These are phyloP conservation scores for Porcisia hertigi DNA, from an alignment of 208 protist genomes.

Conservation along the genomic window DNA sequence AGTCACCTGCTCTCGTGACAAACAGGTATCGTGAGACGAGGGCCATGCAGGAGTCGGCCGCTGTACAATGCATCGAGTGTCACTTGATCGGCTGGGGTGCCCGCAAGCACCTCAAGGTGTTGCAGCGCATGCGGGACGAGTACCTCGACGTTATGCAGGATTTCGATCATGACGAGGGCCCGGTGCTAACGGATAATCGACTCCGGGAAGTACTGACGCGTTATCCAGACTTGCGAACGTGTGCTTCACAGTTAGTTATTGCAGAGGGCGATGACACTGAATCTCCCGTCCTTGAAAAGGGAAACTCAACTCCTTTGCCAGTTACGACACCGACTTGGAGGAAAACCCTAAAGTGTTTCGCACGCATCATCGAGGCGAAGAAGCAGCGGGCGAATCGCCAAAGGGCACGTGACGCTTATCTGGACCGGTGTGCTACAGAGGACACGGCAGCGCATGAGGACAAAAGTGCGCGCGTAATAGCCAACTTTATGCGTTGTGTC, in stretches of 20 bases:
- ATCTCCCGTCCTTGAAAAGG: neutral
- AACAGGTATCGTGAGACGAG: slow-evolving; percentile 9
- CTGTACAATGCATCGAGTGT: slow-evolving; percentile 14
- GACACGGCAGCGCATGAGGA: slow-evolving; percentile 16
- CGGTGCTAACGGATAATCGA: slow-evolving; percentile 9
- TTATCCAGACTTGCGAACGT: slow-evolving; percentile 6
- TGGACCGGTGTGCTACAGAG: slow-evolving; percentile 13
- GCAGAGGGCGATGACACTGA: neutral
- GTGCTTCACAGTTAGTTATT: neutral
- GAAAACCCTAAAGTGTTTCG: slow-evolving; percentile 9
- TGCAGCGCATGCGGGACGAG: slow-evolving; percentile 22
- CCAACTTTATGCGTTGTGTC: slow-evolving; percentile 25
- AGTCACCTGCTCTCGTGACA: neutral
- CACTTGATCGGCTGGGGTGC: slow-evolving; percentile 7
- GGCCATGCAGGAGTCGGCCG: slow-evolving; percentile 14
- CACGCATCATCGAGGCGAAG: slow-evolving; percentile 19
- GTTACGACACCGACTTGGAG: neutral
- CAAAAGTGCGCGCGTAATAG: slow-evolving; percentile 22
- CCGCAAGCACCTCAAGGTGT: slow-evolving; percentile 11
- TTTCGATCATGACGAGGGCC: slow-evolving; percentile 10
- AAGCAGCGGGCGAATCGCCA: slow-evolving; percentile 13
- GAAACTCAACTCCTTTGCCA: neutral
- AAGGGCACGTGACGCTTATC: slow-evolving; percentile 21
- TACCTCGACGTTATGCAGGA: slow-evolving; percentile 19
- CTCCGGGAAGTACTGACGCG: slow-evolving; percentile 11